Evolutionary conservation across 1,139 yeast species (phyloP).

Genomic region (Tardiomyces blankii): DNA sequence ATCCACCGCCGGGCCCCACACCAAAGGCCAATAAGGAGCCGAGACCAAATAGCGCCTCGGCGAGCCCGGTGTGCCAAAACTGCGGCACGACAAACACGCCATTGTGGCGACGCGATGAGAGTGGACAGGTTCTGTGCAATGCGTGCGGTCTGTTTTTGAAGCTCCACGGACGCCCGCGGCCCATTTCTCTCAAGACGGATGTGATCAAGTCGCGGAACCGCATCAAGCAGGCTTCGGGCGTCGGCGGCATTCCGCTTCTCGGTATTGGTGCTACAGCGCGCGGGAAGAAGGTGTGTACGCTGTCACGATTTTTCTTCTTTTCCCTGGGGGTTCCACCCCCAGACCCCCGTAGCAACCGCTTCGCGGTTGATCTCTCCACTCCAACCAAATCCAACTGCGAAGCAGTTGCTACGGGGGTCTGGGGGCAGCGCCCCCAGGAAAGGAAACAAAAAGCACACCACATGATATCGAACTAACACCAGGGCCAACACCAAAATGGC

Average conservation of each 20-base stretch:
- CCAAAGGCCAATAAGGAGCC: not conserved
- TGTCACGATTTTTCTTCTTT: too few relatives aligned
- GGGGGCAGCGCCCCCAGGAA: too few relatives aligned
- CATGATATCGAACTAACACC: not conserved
- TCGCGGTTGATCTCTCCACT: too few relatives aligned
- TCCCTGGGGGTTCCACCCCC: too few relatives aligned
- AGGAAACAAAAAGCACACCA: too few relatives aligned
- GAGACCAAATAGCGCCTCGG: not conserved
- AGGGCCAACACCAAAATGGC: not conserved
- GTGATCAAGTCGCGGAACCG: constrained; percentile 85
- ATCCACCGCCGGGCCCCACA: too few relatives aligned
- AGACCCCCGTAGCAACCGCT: too few relatives aligned
- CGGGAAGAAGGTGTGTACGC: not conserved
- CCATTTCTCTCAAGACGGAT: constrained; percentile 82
- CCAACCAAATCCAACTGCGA: too few relatives aligned
- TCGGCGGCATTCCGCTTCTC: not conserved
- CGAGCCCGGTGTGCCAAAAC: constrained; percentile 49
- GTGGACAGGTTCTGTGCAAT: constrained; percentile 87
- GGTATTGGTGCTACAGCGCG: not conserved
- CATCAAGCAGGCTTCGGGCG: constrained; percentile 37
- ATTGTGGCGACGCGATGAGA: constrained; percentile 88
- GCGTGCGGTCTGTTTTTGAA: constrained; percentile 91
- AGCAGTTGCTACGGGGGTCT: too few relatives aligned
- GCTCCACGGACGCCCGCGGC: constrained; percentile 86
- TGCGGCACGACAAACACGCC: constrained; percentile 92